phyloP scores from a whole-genome alignment of 495 filamentous ascomycete species.

The Aspergillus indologenus region DNA sequence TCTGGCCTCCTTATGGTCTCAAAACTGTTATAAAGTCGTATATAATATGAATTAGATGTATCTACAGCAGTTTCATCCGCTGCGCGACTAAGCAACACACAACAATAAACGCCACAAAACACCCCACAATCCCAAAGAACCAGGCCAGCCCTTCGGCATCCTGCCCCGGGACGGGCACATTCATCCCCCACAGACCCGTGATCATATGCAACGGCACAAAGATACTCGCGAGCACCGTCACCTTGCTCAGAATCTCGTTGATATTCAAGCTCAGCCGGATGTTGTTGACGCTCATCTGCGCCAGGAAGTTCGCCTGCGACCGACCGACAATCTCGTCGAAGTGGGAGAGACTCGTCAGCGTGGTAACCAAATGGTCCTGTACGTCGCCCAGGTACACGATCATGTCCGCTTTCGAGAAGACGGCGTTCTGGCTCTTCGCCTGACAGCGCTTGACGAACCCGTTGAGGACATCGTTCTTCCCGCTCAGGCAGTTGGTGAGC shows the following conservation, averaged over 20 bases:
- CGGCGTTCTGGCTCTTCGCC: conserved; percentile 67
- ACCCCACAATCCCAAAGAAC: conserved; percentile 74
- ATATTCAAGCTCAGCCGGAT: conserved; percentile 70
- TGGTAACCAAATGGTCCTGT: conserved; percentile 97
- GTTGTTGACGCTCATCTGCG: conserved; percentile 83
- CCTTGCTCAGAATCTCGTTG: conserved; percentile 78
- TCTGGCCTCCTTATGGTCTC: too few relatives aligned
- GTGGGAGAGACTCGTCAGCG: conserved; percentile 82
- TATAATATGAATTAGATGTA: too few relatives aligned
- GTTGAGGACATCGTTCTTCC: conserved; percentile 91
- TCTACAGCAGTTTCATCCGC: conserved; percentile 28
- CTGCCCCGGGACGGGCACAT: conserved; percentile 75
- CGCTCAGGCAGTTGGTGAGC: conserved; percentile 80
- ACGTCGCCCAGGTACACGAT: conserved; percentile 91
- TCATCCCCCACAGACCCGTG: conserved; percentile 94
- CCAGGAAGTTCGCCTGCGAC: conserved; percentile 85
- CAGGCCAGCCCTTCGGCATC: conserved; percentile 53
- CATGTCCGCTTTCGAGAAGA: conserved; percentile 85
- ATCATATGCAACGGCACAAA: conserved; percentile 90
- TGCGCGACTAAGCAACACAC: conserved; percentile 41
- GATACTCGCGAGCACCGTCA: conserved; percentile 89
- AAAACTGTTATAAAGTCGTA: too few relatives aligned
- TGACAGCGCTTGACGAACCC: conserved; percentile 98
- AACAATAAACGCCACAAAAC: conserved; percentile 56
- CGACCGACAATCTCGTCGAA: conserved; percentile 93